Conservation (phyloP, 2,329 filamentous ascomycete genomes). For the Chaetomium globosum region DNA sequence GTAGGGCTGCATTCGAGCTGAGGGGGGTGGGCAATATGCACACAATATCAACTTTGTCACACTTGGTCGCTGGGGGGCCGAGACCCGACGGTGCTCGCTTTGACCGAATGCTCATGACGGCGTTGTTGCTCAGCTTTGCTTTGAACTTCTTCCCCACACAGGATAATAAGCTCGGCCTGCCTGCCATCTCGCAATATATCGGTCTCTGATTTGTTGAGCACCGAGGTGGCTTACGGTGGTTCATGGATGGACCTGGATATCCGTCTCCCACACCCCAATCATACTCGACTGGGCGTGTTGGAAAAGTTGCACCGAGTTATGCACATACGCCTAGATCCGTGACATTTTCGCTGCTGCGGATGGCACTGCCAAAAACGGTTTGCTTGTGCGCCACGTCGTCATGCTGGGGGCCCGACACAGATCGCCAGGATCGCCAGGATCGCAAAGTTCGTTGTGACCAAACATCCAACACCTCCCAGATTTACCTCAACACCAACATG, state of each 20-base stretch:
- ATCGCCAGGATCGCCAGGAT: slow-evolving; percentile 75
- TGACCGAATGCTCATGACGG: slow-evolving; percentile 18
- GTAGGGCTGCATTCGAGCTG: slow-evolving; percentile 72
- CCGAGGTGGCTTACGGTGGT: slow-evolving; percentile 62
- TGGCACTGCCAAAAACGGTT: slow-evolving; percentile 75
- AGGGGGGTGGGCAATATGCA: slow-evolving; percentile 74
- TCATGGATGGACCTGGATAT: slow-evolving; percentile 81
- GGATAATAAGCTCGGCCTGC: slow-evolving; percentile 68
- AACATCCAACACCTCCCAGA: slow-evolving; percentile 62
- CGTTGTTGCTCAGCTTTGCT: slow-evolving; percentile 81
- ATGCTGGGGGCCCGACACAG: slow-evolving; percentile 80
- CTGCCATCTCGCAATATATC: slow-evolving; percentile 84
- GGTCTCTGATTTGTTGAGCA: slow-evolving; percentile 80
- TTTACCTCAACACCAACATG: slow-evolving; percentile 82
- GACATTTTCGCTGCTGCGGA: slow-evolving; percentile 81
- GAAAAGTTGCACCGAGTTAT: slow-evolving; percentile 75
- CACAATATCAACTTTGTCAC: slow-evolving; percentile 91
- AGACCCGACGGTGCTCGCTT: not conserved
- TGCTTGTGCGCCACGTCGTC: slow-evolving; percentile 77
- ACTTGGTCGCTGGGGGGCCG: slow-evolving; percentile 64
- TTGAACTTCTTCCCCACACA: slow-evolving; percentile 73
- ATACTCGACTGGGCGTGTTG: slow-evolving; percentile 64
- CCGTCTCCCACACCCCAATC: slow-evolving; percentile 86
- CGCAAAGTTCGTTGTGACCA: slow-evolving; percentile 71
- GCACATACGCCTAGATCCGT: slow-evolving; percentile 78